Evolutionary conservation across 1,139 yeast species (phyloP), one percentile per base, ranked within the genome.

Genomic region (Yamadazyma buinensis): DNA sequence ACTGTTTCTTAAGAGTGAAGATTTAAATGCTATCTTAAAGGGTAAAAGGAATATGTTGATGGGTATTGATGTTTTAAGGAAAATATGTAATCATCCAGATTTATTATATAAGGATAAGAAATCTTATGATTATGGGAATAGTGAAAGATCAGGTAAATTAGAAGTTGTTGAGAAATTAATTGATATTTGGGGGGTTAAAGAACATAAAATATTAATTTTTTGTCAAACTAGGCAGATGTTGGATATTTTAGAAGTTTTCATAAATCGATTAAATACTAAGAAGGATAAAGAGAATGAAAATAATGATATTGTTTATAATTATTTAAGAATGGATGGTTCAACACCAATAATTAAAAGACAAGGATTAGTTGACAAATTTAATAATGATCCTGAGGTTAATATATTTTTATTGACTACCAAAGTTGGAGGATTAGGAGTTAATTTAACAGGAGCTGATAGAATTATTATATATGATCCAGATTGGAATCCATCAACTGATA

Each of bases 401-500:
- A 75, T 92, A 1, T 94, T 92, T 54, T 59, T 92, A 21, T 64
- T 92, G 29, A 92, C 98, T 0, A 92, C 98, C 0, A 77, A 92
- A 51, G 98, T 92, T 3, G 98, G 98, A 18, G 98, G 98, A 0
- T 65, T 92, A 29, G 98, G 98, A 15, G 86, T 92, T 2, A 92
- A 92, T 55, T 59, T 92, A 32, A 92, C 97, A 0, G 97, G 97
- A 4, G 98, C 98, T 0, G 92, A 88, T 48, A 64, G 98, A 34
- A 96, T 92, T 6, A 87, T 92, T 14, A 92, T 92, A 13, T 92
- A 73, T 54, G 98, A 92, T 52, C 98, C 98, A 0, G 98, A 92
- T 56, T 92, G 98, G 98, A 92, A 92, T 52, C 98, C 98, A 0
- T 87, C 97, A 0, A 92, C 97, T 0, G 98, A 92, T 63, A 75